A percentile compares a stretch with the other conserved stretches of the same genome.
Conservation (phyloP, 257 asterid species). For the Solanum piurae region DNA sequence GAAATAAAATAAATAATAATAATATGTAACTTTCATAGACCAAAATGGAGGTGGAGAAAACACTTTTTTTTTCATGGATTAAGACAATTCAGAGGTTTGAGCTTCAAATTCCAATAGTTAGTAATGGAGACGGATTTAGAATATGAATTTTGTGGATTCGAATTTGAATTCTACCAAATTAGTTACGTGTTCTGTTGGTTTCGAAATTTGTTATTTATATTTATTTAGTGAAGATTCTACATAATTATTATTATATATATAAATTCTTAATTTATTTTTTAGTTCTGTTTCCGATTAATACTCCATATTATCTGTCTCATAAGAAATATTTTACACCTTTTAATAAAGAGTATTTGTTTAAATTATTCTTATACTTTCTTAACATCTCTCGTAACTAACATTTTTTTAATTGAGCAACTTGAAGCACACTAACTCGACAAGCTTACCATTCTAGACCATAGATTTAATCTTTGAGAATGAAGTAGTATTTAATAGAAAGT, state of each 20-base stretch:
- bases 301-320: too few species aligned
- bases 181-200: not conserved
- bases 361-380: not conserved
- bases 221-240: not conserved
- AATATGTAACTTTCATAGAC: not conserved
- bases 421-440: not conserved
- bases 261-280: too few species aligned
- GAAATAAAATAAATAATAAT: not conserved
- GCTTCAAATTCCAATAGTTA: not conserved
- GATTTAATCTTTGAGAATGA: not conserved
- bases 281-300: not conserved
- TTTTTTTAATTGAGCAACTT: not conserved
- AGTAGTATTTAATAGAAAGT: not conserved
- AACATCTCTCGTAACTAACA: not conserved
- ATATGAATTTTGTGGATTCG: not conserved
- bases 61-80: not conserved
- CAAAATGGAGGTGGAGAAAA: not conserved
- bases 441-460: not conserved
- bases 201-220: not conserved
- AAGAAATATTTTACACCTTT: too few species aligned
- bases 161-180: not conserved
- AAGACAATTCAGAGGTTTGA: not conserved
- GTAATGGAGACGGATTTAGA: not conserved
- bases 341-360: too few species aligned
- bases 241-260: too few species aligned